These are phyloP conservation scores for Penicillium psychrofluorescens DNA, from an alignment of 495 filamentous ascomycete species.

Conservation along the genomic window DNA sequence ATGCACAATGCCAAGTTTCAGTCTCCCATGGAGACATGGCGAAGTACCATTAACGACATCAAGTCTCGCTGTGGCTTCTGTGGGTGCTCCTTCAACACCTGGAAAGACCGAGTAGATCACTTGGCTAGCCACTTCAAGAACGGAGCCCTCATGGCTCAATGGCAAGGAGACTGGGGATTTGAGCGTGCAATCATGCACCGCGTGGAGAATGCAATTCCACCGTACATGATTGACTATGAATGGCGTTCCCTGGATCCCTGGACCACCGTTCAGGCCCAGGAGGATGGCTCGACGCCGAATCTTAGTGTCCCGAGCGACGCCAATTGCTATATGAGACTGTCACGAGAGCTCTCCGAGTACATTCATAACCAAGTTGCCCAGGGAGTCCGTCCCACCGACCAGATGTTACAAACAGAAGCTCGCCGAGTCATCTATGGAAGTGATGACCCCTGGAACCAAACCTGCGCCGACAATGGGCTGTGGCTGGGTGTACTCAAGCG, in stretches of 20 bases:
- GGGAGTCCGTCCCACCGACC: constrained; percentile 51
- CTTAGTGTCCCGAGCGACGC: constrained; percentile 28
- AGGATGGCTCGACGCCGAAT: constrained; percentile 8
- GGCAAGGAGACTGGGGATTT: constrained; percentile 78
- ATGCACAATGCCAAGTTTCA: constrained; percentile 71
- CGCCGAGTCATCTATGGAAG: constrained; percentile 58
- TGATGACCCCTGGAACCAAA: constrained; percentile 68
- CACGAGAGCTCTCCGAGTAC: constrained; percentile 51
- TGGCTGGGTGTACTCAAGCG: constrained; percentile 65
- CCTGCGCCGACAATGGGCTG: constrained; percentile 56
- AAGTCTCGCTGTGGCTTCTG: constrained; percentile 71
- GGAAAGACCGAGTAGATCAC: constrained; percentile 65
- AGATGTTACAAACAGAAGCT: constrained; percentile 54
- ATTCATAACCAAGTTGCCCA: constrained; percentile 38
- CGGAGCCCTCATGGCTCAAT: constrained; percentile 65
- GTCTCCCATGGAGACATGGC: constrained; percentile 71
- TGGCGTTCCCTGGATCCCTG: constrained; percentile 30
- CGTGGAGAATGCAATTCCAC: constrained; percentile 67
- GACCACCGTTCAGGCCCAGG: constrained; percentile 14
- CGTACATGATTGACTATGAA: constrained; percentile 45
- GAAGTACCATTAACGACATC: constrained; percentile 61
- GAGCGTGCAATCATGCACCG: constrained; percentile 58
- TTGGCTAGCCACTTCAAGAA: constrained; percentile 68
- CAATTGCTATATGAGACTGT: constrained; percentile 45
- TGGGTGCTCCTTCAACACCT: constrained; percentile 56